Base-by-base conservation (phyloP, 139 green algal species). In the Microglena sp. region DNA sequence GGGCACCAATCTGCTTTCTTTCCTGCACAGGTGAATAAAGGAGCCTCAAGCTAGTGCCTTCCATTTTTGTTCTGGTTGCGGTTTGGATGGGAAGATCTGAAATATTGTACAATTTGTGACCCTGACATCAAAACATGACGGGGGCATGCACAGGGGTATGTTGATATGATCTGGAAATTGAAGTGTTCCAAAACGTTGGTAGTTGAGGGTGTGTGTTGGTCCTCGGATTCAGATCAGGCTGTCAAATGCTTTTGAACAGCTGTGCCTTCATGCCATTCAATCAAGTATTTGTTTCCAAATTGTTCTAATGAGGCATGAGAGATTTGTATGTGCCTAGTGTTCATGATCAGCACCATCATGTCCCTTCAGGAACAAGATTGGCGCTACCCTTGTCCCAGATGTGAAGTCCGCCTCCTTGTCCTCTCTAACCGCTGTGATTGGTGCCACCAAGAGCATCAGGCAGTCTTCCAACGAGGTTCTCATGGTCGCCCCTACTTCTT, bases 401-500 rank as follows among this genome's bases (percentile, higher is more conserved):
- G 56, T 44, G 29, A 44, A 28, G 7, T 31, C 29, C 22, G 56
- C 56, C 29, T 18, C 56, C 28, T 5, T 7, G 29, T 45, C 29
- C 56, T n/a, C n/a, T n/a, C n/a, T 70, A 35, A 64, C 56, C 29
- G 56, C 56, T 45, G 56, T 31, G 7, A 44, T 21, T 15, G 56
- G 56, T 21, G 29, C 28, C 29, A 26, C 24, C 21, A 31, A 61
- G 33, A 64, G 68, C 18, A 57, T 77, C 3, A 45, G 69, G 2
- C 89, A 95, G 74, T 86, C 68, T 45, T 89, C 83, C 43, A 95
- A 95, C 64, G 70, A 86, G 68, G 87, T 96, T 34, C 70, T 98
- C 3, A 97, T 98, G 92, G 86, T 98, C 43, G 79, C 92, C 0
- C 92, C 92, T 46, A 97, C 87, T 28, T 87, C 89, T 1, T 98